Evolutionary conservation across 2,329 filamentous ascomycete species (phyloP), one percentile per base, ranked within the genome.

Genomic region (Coleophoma eucalyptorum): DNA sequence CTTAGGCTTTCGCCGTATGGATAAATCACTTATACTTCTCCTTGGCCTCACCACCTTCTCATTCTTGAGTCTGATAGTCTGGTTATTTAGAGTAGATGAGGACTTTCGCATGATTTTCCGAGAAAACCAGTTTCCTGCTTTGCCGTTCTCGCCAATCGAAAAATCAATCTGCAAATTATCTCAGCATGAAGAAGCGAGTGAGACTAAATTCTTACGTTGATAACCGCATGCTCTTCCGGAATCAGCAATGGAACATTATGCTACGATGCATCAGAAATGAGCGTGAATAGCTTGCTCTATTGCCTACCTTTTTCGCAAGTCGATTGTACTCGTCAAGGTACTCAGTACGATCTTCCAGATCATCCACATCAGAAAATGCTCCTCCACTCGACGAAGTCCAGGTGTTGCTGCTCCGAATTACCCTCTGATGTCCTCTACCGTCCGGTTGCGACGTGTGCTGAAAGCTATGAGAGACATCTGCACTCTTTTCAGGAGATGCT

Each of bases 261-360:
- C 81, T 85, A 44, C 31, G 26, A 26, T 26, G 26, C 26, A 26
- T 26, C 26, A 26, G 26, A 7, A 26, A 5, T 26, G 26, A 26
- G 26, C 26, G 6, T 26, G 26, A 26, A 3, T 26, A 26, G 26
- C 26, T 26, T 26, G 10, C 26, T 26, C 26, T 26, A 26, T 6
- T 34, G 49, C 56, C 32, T 54, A 83, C 82, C 74, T 80, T 80
- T 50, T 71, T 74, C 3, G 83, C 83, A 5, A 86, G 63, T 4
- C 73, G 69, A 62, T 86, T 86, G 64, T 84, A 87, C 57, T 84
- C 78, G 7, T 74, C 59, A 5, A 84, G 63, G 61, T 80, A 81
- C 3, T 66, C 59, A 1, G 67, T 62, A 31, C 79, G 71, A 48
- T 78, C 72, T 34, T 76, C 73, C 15, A 75, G 63, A 31, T 76